Evolutionary conservation across 2,329 filamentous ascomycete genomes (phyloP), one percentile per base, ranked within the genome.

Genomic region (Clonostachys rhizophaga): DNA sequence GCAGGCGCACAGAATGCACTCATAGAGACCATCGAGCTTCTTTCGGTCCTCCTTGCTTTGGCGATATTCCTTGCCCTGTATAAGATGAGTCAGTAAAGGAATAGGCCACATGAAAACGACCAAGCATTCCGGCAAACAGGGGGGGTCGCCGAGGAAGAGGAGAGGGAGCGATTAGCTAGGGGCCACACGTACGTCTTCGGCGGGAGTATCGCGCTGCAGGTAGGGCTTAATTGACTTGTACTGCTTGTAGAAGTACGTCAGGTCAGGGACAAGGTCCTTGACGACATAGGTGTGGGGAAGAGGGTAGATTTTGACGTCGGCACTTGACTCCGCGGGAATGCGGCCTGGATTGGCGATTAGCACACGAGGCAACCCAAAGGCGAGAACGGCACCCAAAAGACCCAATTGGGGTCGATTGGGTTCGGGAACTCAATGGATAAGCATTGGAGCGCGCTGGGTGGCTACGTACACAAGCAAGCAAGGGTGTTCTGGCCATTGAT

Each of bases 171-270:
- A n/a, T 44, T 10, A 30, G 24, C 24, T 30, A 30, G 24, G 8
- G 24, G 9, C 10, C 24, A 30, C 8, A 78, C 87, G 67, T 80
- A 95, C 89, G 65, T 96, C 89, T 57, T 84, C 82, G 40, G 89
- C 75, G 47, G 89, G 86, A 30, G 89, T 94, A 54, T 91, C 86
- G 63, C 91, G 84, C 77, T 97, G 94, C 46, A 99, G 84, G 70
- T 96, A 99, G 40, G 94, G 94, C 84, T 97, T 95, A 75, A 99
- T 96, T 14, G 91, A 96, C 75, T 96, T 96, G 83, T 99, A 99
- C 79, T 99, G 94, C 82, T 97, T 97, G 84, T 99, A 99, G 77
- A 99, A 97, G 64, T 94, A 88, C 53, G 94, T 99, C 75, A 99
- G 77, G 67, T 99, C 94, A 50, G 94, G 92, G 34, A 99, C 94